phyloP scores from a whole-genome alignment of 2,329 filamentous ascomycete species.

The Exophiala mesophila region DNA sequence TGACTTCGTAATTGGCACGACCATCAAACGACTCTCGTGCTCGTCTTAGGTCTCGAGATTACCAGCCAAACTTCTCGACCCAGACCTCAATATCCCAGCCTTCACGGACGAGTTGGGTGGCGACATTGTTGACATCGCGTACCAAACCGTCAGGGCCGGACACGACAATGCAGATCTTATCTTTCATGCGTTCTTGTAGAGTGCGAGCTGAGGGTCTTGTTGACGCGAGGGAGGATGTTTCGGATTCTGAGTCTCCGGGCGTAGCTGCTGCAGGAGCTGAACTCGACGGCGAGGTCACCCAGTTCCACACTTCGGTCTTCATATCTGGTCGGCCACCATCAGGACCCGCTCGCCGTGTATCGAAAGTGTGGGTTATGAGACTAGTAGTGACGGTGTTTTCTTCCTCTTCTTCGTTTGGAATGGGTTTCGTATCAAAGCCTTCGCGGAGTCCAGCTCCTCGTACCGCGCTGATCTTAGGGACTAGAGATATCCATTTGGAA shows the following conservation, averaged over 20 bases:
- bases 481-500: conserved; percentile 20
- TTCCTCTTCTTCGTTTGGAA: neutral
- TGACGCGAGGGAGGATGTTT: neutral
- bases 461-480: conserved; percentile 13
- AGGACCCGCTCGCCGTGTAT: conserved; percentile 15
- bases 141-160: conserved; percentile 61
- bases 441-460: neutral
- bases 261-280: conserved; percentile 8
- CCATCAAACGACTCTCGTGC: too few relatives aligned
- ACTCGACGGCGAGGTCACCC: conserved; percentile 42
- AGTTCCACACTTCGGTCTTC: conserved; percentile 22
- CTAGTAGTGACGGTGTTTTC: conserved; percentile 12
- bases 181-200: conserved; percentile 23
- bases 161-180: conserved; percentile 49
- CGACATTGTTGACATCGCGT: conserved; percentile 55
- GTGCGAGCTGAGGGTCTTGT: conserved; percentile 22
- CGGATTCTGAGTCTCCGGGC: neutral
- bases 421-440: neutral
- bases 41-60: too few relatives aligned
- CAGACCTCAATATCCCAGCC: conserved; percentile 50
- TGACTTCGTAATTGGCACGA: too few relatives aligned
- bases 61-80: conserved; percentile 68
- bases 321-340: conserved; percentile 23
- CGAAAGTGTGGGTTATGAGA: conserved; percentile 22
- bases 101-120: conserved; percentile 44